Evolutionary conservation across 345 rosid species (phyloP).

Genomic region (Ailanthus altissimus): DNA sequence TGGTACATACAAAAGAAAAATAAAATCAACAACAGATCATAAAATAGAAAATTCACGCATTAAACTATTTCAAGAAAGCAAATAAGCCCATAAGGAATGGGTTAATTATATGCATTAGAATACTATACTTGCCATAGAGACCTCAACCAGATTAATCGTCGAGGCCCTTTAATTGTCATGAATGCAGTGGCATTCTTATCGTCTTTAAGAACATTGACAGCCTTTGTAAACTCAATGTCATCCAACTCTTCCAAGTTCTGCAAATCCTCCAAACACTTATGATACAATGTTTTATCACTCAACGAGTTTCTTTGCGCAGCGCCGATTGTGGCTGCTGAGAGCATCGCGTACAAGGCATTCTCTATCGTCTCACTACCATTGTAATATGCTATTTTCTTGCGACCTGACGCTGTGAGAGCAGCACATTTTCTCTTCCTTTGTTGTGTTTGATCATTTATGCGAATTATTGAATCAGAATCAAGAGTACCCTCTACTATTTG

Average conservation of each 20-base stretch:
- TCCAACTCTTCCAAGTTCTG: constrained; percentile 37
- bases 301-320: constrained; percentile 24
- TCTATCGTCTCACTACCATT: constrained; percentile 28
- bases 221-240: constrained; percentile 32
- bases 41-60: background rate
- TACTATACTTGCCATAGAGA: constrained; percentile 30
- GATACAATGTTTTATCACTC: constrained; percentile 32
- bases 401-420: constrained; percentile 23
- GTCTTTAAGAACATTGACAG: constrained; percentile 38
- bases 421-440: constrained; percentile 29
- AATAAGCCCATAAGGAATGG: background rate
- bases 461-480: constrained; percentile 42
- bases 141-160: constrained; percentile 36
- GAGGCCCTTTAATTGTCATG: constrained; percentile 36
- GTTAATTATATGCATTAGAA: background rate
- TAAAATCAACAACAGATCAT: background rate
- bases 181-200: constrained; percentile 41
- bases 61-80: background rate
- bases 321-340: constrained; percentile 28
- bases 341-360: constrained; percentile 35
- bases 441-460: constrained; percentile 19
- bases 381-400: constrained; percentile 26
- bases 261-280: constrained; percentile 43
- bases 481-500: constrained; percentile 33
- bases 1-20: background rate